Percentiles rank a stretch among this genome's conserved stretches.
Conservation (phyloP, 768 basidiomycete genomes). For the Rhodotorula toruloides region DNA sequence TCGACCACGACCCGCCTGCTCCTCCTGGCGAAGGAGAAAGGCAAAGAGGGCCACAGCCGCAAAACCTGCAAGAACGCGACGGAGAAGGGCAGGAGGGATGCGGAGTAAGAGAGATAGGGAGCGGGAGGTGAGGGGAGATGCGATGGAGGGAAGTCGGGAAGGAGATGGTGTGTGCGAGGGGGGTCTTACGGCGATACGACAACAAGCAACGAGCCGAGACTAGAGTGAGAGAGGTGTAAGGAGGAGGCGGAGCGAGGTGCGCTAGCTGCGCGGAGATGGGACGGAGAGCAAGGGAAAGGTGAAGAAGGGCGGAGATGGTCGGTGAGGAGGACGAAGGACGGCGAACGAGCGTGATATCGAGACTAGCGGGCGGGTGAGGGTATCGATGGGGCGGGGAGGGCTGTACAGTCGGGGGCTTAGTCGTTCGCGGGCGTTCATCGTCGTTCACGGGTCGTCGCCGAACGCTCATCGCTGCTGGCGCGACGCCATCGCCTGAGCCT, state of each 20-base stretch:
- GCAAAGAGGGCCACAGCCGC: neutral
- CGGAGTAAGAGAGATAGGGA: neutral
- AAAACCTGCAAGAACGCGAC: neutral
- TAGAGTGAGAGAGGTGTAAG: too few species aligned
- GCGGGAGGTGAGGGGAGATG: too few species aligned
- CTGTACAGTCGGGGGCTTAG: too few species aligned
- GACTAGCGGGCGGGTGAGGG: neutral
- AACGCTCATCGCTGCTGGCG: slow-evolving; percentile 8
- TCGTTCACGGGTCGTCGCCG: too few species aligned
- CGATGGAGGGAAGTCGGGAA: too few species aligned
- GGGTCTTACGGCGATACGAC: too few species aligned
- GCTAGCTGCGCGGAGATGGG: too few species aligned
- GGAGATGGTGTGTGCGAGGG: too few species aligned
- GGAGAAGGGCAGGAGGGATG: neutral
- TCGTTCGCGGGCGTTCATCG: too few species aligned
- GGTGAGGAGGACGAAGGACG: neutral
- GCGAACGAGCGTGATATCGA: neutral
- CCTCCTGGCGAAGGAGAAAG: slow-evolving; percentile 1
- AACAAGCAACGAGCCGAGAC: too few species aligned
- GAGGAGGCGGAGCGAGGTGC: too few species aligned
- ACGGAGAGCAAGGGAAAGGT: neutral
- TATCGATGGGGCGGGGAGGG: neutral
- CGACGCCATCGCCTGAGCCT: slow-evolving; percentile 15
- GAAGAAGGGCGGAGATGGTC: neutral
- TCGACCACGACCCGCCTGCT: too few species aligned